Base-by-base conservation (phyloP, 2,329 filamentous ascomycete genomes). In the Nakataea oryzae region DNA sequence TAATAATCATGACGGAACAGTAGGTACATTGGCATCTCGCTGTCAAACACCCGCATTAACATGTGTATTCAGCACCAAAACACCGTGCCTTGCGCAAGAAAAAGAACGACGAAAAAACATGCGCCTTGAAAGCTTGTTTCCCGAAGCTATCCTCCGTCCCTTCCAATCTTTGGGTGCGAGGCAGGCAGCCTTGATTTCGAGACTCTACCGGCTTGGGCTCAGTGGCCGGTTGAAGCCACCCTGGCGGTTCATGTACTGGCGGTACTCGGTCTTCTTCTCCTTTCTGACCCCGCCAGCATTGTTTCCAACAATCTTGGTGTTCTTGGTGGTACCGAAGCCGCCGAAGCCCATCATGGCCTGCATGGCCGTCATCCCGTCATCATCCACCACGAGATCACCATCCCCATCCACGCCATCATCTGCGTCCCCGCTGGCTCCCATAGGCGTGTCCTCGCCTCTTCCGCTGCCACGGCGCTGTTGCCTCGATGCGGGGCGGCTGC, bases 211-310 rank as follows among this genome's bases (percentile, higher is more conserved):
- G 26, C 73, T 72, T 26, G 85, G 86, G 73, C 87, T 89, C 61
- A 93, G 76, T 57, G 90, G 89, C 68, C 90, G 77, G 72, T 93
- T 95, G 78, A 95, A 95, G 7, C 90, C 90, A 62, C 90, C 90
- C 60, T 86, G 80, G 62, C 90, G 83, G 71, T 95, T 95, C 86
- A 99, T 99, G 75, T 99, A 99, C 82, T 99, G 95, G 68, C 95
- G 83, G 71, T 97, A 97, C 79, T 96, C 85, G 17, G 88, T 90
- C 84, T 91, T 93, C 85, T 96, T 97, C 77, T 95, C 91, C 80
- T 95, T 97, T 67, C 88, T 81, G 61, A 97, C 86, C 0, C 81
- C 91, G 62, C 90, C 93, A 55, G 88, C 85, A 71, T 92, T 86
- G 72, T 99, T 99, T 2, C 95, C 95, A 0, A 84, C 82, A 1